These are phyloP conservation scores for Lasiosphaeria hispida DNA, from an alignment of 495 filamentous ascomycete species.

Conservation along the genomic window DNA sequence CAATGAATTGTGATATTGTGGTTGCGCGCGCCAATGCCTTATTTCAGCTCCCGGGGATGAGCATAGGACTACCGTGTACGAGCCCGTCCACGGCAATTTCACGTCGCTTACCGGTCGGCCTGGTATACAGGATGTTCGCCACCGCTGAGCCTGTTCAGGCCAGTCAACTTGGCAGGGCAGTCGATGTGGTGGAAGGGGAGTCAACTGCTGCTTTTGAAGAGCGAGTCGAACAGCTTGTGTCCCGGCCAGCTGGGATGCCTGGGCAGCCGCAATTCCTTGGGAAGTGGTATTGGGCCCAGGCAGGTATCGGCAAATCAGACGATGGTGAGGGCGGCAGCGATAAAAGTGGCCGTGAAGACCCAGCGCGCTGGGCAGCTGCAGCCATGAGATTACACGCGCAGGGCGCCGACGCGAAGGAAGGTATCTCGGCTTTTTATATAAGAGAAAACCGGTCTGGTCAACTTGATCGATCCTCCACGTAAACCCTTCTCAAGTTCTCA, in stretches of 20 bases:
- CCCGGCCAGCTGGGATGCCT: constrained; percentile 18
- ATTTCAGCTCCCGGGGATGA: constrained; percentile 24
- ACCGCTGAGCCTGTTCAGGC: constrained; percentile 20
- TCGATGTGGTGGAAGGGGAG: constrained; percentile 10
- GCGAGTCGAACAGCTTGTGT: constrained; percentile 14
- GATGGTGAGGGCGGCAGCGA: constrained; percentile 13
- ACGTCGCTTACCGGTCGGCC: constrained; percentile 12
- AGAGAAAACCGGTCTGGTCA: constrained; percentile 18
- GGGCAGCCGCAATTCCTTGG: constrained; percentile 28
- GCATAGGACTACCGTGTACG: constrained; percentile 29
- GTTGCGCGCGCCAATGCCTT: constrained; percentile 13
- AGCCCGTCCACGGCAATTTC: constrained; percentile 22
- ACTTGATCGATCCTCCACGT: background rate
- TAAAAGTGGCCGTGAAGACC: constrained; percentile 20
- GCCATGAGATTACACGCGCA: constrained; percentile 26
- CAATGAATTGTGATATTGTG: constrained; percentile 25
- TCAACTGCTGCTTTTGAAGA: constrained; percentile 7
- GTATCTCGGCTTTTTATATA: constrained; percentile 25
- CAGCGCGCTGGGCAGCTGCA: constrained; percentile 20
- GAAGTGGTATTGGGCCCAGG: constrained; percentile 34
- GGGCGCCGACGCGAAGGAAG: constrained; percentile 27
- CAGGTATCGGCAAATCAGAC: constrained; percentile 1
- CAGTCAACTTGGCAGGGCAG: constrained; percentile 15
- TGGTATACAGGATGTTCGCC: constrained; percentile 23
- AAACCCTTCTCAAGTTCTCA: too few relatives aligned